phyloP scores from a whole-genome alignment of 257 asterid genomes.

The Nicotiana otophora region DNA sequence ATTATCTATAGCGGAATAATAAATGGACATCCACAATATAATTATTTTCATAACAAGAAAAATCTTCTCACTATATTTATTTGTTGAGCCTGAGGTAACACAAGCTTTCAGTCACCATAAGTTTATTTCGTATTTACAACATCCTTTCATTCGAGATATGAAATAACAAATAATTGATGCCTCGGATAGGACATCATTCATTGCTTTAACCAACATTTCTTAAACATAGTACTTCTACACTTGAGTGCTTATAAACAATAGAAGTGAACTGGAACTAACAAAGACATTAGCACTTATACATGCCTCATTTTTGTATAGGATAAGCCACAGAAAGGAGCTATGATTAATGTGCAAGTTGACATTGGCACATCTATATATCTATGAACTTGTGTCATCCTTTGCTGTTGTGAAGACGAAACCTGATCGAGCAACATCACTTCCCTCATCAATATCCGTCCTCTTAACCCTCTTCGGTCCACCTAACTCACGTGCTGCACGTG shows the following conservation, averaged over 20 bases:
- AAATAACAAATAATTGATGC: not conserved
- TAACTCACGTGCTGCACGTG: conserved; percentile 8
- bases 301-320: not conserved
- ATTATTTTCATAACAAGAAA: too few relatives aligned
- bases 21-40: too few relatives aligned
- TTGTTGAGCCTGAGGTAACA: too few relatives aligned
- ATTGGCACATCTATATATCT: not conserved
- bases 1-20: too few relatives aligned
- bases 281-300: too few relatives aligned
- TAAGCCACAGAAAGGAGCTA: not conserved
- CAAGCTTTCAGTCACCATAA: too few relatives aligned
- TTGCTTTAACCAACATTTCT: too few relatives aligned
- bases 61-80: too few relatives aligned
- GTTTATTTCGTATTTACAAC: too few relatives aligned
- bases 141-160: not conserved
- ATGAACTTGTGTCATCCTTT: not conserved
- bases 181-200: not conserved
- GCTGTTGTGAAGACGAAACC: not conserved
- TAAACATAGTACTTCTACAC: not conserved
- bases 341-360: not conserved
- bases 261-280: not conserved
- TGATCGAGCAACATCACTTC: not conserved
- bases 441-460: conserved; percentile 9
- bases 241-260: not conserved
- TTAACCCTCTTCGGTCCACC: conserved; percentile 14